Evolutionary conservation across 495 filamentous ascomycete genomes (phyloP).

Genomic region (Hypoxylon rickii): DNA sequence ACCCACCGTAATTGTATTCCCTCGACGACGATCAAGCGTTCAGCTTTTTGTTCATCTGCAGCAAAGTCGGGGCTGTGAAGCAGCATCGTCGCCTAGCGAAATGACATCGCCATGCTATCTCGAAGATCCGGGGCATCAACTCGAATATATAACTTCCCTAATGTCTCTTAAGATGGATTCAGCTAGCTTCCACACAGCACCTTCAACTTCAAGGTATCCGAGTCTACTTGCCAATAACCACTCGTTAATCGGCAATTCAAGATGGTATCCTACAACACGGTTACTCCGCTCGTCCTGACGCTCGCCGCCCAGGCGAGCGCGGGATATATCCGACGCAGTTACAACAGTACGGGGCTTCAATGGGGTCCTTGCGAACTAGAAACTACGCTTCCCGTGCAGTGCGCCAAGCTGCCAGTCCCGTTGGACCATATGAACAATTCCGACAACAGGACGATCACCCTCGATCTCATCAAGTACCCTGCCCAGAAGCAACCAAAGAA

Average conservation of each 20-base stretch:
- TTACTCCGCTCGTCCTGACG: conserved; percentile 4
- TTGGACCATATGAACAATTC: conserved; percentile 46
- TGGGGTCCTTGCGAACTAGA: conserved; percentile 28
- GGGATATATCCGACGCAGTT: conserved; percentile 4
- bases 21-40: too few species aligned
- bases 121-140: not conserved
- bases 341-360: not conserved
- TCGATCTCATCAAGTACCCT: conserved; percentile 42
- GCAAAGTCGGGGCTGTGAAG: too few species aligned
- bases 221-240: not conserved
- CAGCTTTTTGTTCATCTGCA: too few species aligned
- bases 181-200: not conserved
- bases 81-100: not conserved
- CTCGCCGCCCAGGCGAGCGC: conserved; percentile 10
- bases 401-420: conserved; percentile 48
- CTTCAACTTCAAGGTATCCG: conserved; percentile 1
- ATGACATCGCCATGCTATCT: not conserved
- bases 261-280: conserved; percentile 9
- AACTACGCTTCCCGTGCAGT: conserved; percentile 35
- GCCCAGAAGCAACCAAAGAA: conserved; percentile 39
- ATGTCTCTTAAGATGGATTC: not conserved
- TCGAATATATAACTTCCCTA: conserved; percentile 5
- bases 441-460: conserved; percentile 35
- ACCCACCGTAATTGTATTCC: conserved; percentile 9
- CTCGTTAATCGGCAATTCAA: not conserved